A percentile compares a stretch with the other conserved stretches of the same genome.
phyloP scores from a whole-genome alignment of 2,329 filamentous ascomycete genomes.

The Phialocephala sp. region DNA sequence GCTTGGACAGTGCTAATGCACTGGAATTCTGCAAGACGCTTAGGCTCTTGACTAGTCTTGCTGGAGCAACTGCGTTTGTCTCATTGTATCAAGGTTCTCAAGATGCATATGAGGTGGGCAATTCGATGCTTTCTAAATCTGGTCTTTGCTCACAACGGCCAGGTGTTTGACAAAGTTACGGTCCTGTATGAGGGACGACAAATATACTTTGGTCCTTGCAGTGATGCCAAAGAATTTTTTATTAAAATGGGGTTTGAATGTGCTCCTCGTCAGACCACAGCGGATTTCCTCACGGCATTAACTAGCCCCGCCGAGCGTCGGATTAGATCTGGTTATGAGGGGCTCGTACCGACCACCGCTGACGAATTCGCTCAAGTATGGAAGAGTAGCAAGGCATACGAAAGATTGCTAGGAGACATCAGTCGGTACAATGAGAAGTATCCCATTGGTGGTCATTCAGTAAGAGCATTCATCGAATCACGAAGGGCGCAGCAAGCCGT shows the following conservation, averaged over 20 bases:
- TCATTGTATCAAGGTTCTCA: constrained; percentile 76
- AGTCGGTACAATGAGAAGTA: constrained; percentile 53
- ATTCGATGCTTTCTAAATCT: background rate
- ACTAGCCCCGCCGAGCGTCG: constrained; percentile 64
- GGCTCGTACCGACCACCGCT: constrained; percentile 59
- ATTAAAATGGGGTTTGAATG: constrained; percentile 71
- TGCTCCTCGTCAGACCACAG: constrained; percentile 57
- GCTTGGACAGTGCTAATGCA: constrained; percentile 75
- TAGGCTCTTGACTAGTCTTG: constrained; percentile 67
- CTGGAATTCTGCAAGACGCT: constrained; percentile 73
- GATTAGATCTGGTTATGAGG: constrained; percentile 59
- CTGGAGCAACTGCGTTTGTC: constrained; percentile 65
- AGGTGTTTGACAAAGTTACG: constrained; percentile 69
- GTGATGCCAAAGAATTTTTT: constrained; percentile 71
- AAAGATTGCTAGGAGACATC: constrained; percentile 52
- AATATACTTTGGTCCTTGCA: constrained; percentile 70
- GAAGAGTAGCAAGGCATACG: constrained; percentile 50
- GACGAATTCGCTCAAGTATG: constrained; percentile 59
- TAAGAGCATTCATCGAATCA: constrained; percentile 44
- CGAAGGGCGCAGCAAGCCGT: constrained; percentile 47
- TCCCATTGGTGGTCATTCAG: constrained; percentile 38
- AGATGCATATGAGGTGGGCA: constrained; percentile 60
- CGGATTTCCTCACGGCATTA: constrained; percentile 79
- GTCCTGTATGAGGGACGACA: constrained; percentile 71
- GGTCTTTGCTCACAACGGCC: constrained; percentile 1